Conservation (phyloP, 2,329 filamentous ascomycete genomes). For the Neofusicoccum umdonicola region DNA sequence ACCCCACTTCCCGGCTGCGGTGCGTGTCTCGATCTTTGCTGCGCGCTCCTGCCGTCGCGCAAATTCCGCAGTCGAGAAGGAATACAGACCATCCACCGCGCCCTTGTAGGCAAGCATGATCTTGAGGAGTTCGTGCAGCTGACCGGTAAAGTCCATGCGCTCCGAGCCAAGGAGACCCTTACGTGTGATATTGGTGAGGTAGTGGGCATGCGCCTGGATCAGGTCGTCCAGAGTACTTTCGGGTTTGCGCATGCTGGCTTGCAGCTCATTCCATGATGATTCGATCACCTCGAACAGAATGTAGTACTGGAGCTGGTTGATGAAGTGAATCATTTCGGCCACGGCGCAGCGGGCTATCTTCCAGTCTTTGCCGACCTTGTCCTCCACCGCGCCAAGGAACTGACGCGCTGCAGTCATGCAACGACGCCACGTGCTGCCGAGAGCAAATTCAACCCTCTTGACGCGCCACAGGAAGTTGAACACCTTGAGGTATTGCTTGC, state of each 20-base stretch:
- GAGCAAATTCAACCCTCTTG: conserved; percentile 93
- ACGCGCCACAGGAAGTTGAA: conserved; percentile 99
- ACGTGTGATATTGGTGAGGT: conserved; percentile 90
- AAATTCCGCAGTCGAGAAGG: conserved; percentile 92
- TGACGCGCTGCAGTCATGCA: conserved; percentile 93
- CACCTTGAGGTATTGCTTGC: conserved; percentile 94
- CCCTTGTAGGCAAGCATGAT: conserved; percentile 94
- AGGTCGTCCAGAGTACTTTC: conserved; percentile 92
- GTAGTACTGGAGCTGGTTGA: conserved; percentile 96
- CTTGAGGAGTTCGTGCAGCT: conserved; percentile 88
- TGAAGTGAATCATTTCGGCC: conserved; percentile 98
- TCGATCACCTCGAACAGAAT: conserved; percentile 99
- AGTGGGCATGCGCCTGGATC: conserved; percentile 85
- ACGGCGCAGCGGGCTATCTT: conserved; percentile 84
- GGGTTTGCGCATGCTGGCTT: conserved; percentile 76
- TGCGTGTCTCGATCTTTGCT: conserved; percentile 66
- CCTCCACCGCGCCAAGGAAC: conserved; percentile 76
- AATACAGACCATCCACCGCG: conserved; percentile 89
- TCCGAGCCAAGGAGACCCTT: conserved; percentile 85
- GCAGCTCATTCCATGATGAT: conserved; percentile 87
- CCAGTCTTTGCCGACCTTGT: conserved; percentile 76
- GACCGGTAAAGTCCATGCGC: conserved; percentile 73
- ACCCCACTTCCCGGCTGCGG: conserved; percentile 64
- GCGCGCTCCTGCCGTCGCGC: conserved; percentile 83
- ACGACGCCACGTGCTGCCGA: conserved; percentile 86